phyloP scores from a whole-genome alignment of 768 basidiomycete species.

The Mycena galericulata region DNA sequence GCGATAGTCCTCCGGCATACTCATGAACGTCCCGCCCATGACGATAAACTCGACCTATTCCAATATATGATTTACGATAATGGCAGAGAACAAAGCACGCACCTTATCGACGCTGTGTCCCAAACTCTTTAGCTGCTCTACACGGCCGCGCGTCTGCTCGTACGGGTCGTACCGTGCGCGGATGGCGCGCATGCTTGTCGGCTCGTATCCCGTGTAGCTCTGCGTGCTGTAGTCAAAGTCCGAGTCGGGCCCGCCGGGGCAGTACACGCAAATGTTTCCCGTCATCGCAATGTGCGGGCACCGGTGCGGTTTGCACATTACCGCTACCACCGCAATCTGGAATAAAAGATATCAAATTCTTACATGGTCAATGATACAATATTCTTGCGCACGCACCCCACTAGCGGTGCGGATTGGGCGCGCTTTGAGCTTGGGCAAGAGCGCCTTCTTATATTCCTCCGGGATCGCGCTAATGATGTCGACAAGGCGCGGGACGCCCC shows the following conservation, averaged over 20 bases:
- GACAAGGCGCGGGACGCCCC: constrained; percentile 91
- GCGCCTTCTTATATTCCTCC: constrained; percentile 93
- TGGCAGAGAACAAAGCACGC: constrained; percentile 15
- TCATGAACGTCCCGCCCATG: constrained; percentile 99
- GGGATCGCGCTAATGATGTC: constrained; percentile 99
- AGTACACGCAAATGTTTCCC: constrained; percentile 99
- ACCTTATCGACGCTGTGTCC: constrained; percentile 99
- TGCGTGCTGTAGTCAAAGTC: constrained; percentile 99
- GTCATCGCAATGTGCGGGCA: constrained; percentile 99
- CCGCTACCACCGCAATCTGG: constrained; percentile 97
- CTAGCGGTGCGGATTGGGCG: constrained; percentile 97
- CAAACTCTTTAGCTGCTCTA: constrained; percentile 95
- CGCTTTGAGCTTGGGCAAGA: constrained; percentile 91
- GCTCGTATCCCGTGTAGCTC: constrained; percentile 94
- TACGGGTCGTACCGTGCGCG: constrained; percentile 96
- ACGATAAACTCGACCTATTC: constrained; percentile 87
- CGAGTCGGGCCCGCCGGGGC: constrained; percentile 98
- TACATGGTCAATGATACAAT: background rate
- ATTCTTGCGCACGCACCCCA: constrained; percentile 73
- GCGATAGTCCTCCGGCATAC: constrained; percentile 97
- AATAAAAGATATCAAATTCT: background rate
- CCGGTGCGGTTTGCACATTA: constrained; percentile 99
- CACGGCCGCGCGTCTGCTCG: constrained; percentile 94
- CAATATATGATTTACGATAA: background rate
- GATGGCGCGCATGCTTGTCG: constrained; percentile 97